phyloP scores from a whole-genome alignment of 257 asterid genomes.

The Solanum verrucosum region DNA sequence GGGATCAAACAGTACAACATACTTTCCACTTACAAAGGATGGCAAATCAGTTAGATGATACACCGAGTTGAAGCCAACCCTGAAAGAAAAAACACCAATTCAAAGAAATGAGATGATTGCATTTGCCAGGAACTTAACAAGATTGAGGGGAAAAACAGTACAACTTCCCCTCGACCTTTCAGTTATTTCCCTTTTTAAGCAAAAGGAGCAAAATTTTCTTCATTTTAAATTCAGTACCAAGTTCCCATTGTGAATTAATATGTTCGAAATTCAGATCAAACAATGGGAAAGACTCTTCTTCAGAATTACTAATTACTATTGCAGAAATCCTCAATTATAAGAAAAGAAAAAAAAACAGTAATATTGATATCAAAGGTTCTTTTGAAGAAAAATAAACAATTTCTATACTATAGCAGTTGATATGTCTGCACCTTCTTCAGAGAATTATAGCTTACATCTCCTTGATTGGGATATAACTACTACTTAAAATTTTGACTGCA shows the following conservation, averaged over 20 bases:
- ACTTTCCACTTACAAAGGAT: constrained; percentile 90
- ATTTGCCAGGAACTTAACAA: not conserved
- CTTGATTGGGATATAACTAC: not conserved
- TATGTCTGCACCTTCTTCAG: not conserved
- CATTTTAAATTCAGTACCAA: not conserved
- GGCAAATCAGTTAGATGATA: constrained; percentile 96
- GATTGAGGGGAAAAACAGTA: not conserved
- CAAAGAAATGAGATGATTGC: not conserved
- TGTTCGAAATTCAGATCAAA: not conserved
- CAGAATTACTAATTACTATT: not conserved
- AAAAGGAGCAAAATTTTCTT: not conserved
- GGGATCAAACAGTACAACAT: constrained; percentile 91
- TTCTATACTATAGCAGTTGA: not conserved
- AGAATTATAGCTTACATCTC: not conserved
- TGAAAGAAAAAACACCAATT: constrained; percentile 23
- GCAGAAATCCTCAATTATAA: not conserved
- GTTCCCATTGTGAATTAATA: not conserved
- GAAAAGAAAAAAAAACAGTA: not conserved
- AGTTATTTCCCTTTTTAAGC: not conserved
- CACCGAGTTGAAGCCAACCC: constrained; percentile 99
- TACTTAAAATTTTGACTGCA: not conserved
- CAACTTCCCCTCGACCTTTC: not conserved
- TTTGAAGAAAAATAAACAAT: not conserved
- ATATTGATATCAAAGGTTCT: not conserved
- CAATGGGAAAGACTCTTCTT: not conserved